Evolutionary conservation across 2,329 filamentous ascomycete genomes (phyloP).

Genomic region (Ambrosiella xylebori): DNA sequence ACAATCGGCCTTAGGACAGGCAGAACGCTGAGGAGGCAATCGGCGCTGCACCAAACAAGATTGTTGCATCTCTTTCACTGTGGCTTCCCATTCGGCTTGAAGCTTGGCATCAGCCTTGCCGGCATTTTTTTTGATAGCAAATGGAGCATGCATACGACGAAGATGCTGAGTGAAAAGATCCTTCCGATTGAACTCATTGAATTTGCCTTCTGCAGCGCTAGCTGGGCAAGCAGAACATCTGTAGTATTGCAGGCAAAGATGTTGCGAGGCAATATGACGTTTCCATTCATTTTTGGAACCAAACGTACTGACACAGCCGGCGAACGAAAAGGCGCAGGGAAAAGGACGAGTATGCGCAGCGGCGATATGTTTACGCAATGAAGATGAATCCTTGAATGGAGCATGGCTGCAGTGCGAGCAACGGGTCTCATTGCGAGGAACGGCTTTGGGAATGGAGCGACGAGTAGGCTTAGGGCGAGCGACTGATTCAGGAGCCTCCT

Average conservation of each 20-base stretch:
- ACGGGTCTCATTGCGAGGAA: conserved; percentile 40
- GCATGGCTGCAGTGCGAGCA: conserved; percentile 45
- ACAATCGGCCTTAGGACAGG: conserved; percentile 58
- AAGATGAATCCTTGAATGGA: conserved; percentile 50
- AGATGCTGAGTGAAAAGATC: conserved; percentile 92
- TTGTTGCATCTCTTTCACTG: conserved; percentile 52
- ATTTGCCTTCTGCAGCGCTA: conserved; percentile 35
- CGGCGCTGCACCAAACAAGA: conserved; percentile 58
- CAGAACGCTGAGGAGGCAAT: conserved; percentile 50
- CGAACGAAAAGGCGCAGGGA: conserved; percentile 69
- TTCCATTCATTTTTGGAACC: conserved; percentile 97
- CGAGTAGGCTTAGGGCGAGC: conserved; percentile 24
- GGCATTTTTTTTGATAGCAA: conserved; percentile 41
- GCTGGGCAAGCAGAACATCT: conserved; percentile 44
- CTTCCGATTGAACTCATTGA: conserved; percentile 75
- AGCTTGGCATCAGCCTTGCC: conserved; percentile 41
- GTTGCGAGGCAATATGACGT: conserved; percentile 77
- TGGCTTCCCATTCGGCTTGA: conserved; percentile 44
- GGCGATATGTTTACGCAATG: conserved; percentile 48
- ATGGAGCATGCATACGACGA: conserved; percentile 76
- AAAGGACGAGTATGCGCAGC: conserved; percentile 59
- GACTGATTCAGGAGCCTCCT: conserved; percentile 16
- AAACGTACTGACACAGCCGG: conserved; percentile 70
- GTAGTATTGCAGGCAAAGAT: conserved; percentile 54
- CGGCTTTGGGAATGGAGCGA: conserved; percentile 30